These are phyloP conservation scores for Pythium guiyangense DNA, from an alignment of 352 stramenopile species.

Conservation along the genomic window DNA sequence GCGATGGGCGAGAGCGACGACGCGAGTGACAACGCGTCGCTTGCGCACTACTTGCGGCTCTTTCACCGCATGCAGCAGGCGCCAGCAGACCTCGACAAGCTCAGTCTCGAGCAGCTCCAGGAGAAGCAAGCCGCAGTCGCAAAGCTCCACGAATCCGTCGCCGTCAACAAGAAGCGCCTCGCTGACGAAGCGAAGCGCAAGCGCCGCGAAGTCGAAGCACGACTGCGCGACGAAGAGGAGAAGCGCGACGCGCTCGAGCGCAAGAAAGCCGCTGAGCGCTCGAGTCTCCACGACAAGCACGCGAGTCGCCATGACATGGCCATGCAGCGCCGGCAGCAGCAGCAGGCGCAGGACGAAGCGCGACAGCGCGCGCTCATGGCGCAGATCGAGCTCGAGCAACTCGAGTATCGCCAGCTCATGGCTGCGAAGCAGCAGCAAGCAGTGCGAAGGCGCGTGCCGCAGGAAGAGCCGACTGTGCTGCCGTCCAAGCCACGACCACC, in stretches of 20 bases:
- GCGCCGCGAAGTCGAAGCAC: slow-evolving; percentile 9
- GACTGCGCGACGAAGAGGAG: slow-evolving; percentile 11
- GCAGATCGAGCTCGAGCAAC: slow-evolving; percentile 11
- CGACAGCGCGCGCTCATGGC: slow-evolving; percentile 18
- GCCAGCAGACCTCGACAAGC: slow-evolving; percentile 23
- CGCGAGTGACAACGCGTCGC: not conserved
- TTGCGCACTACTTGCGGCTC: slow-evolving; percentile 22
- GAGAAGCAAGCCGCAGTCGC: slow-evolving; percentile 23
- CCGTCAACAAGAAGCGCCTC: slow-evolving; percentile 23
- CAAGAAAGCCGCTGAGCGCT: slow-evolving; percentile 17
- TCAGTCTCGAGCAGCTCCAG: slow-evolving; percentile 25
- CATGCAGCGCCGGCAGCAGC: slow-evolving; percentile 9
- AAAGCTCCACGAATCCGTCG: slow-evolving; percentile 28
- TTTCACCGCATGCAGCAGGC: slow-evolving; percentile 41
- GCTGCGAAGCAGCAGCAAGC: slow-evolving; percentile 19
- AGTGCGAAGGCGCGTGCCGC: not conserved
- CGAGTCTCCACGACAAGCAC: slow-evolving; percentile 14
- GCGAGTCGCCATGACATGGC: slow-evolving; percentile 4
- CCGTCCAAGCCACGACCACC: slow-evolving; percentile 6
- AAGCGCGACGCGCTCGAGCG: slow-evolving; percentile 20
- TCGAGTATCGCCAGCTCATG: slow-evolving; percentile 11
- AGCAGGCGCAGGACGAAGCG: slow-evolving; percentile 13
- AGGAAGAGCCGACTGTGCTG: slow-evolving; percentile 4
- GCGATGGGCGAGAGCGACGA: not conserved
- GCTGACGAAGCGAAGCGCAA: slow-evolving; percentile 12